These are phyloP conservation scores for Purshia tridentata DNA, from an alignment of 306 rosid genomes.

Conservation along the genomic window DNA sequence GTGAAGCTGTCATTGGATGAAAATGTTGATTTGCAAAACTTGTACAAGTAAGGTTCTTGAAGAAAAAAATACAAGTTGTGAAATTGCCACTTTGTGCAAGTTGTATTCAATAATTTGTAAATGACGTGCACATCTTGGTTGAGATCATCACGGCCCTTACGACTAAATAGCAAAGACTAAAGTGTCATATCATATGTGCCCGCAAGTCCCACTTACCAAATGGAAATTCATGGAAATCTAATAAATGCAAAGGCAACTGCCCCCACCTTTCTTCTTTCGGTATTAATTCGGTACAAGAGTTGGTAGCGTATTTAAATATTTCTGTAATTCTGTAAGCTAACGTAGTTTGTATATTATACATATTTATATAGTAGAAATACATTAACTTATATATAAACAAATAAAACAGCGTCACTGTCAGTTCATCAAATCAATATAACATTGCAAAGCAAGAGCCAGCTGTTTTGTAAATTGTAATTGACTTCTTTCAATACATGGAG, in stretches of 20 bases:
- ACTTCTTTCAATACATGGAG: not conserved
- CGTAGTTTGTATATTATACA: no score
- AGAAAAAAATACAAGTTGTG: constrained; percentile 1
- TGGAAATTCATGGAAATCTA: not conserved
- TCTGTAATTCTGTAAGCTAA: no score
- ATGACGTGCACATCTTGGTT: not conserved
- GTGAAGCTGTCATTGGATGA: not conserved
- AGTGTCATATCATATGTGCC: not conserved
- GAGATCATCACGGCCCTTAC: not conserved
- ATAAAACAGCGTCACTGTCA: no score
- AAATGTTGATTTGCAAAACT: not conserved
- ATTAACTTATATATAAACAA: no score
- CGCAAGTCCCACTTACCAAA: not conserved
- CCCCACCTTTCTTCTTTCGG: not conserved
- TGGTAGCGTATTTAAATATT: no score
- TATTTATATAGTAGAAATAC: no score
- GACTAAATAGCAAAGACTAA: not conserved
- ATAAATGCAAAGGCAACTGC: constrained; percentile 12
- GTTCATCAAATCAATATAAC: no score
- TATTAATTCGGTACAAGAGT: not conserved
- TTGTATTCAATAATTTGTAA: not conserved
- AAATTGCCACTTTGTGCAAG: not conserved
- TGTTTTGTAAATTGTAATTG: not conserved
- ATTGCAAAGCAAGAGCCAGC: no score
- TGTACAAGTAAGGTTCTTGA: no score